Conservation (phyloP, 2,329 filamentous ascomycete species). For the Sarocladium kiliense region DNA sequence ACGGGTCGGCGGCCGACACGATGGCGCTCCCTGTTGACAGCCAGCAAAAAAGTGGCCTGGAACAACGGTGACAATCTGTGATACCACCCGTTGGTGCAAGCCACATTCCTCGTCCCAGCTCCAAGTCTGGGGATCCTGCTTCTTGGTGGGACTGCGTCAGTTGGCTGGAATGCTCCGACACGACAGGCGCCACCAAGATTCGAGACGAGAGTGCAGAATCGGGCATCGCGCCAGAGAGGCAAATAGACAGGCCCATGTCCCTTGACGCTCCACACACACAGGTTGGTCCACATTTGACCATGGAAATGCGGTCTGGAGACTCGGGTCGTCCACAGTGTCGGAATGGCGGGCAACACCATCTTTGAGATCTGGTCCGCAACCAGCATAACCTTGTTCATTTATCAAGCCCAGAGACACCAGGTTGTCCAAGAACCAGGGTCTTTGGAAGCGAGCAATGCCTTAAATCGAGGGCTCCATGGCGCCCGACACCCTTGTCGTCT, state of each 20-base stretch:
- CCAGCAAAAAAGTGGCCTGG: not conserved
- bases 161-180: not conserved
- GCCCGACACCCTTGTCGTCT: no score
- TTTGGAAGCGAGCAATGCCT: no score
- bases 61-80: not conserved
- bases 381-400: not conserved
- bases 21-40: no score
- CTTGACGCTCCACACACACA: no score
- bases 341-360: not conserved
- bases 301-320: not conserved
- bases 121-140: not conserved
- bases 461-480: no score
- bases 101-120: conserved; percentile 1
- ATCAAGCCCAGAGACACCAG: not conserved
- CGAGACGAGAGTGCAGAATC: no score
- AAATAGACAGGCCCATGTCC: not conserved
- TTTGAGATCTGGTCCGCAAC: not conserved
- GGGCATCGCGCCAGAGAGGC: no score
- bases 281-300: no score
- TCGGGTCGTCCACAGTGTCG: not conserved
- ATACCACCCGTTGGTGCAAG: not conserved
- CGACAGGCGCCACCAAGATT: not conserved
- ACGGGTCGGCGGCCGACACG: not conserved
- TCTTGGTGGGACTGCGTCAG: not conserved
- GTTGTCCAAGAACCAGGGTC: no score